Evolutionary conservation across 352 stramenopile genomes (phyloP).

Genomic region (Pythium aphanidermatum): DNA sequence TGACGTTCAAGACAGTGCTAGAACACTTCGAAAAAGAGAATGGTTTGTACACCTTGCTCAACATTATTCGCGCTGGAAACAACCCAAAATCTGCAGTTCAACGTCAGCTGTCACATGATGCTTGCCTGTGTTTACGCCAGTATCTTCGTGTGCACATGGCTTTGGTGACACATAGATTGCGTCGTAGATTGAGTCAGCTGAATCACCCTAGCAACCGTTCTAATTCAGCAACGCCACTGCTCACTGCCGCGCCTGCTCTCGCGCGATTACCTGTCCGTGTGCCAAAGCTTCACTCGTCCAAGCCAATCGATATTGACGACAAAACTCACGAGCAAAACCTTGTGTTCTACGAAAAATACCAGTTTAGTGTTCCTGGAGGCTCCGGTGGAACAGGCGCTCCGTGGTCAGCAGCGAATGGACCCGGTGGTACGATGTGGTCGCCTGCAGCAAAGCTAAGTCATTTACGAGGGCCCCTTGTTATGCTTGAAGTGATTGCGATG

Average conservation of each 20-base stretch:
- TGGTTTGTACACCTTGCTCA: slow-evolving; percentile 78
- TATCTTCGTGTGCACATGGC: slow-evolving; percentile 82
- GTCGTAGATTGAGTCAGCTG: slow-evolving; percentile 51
- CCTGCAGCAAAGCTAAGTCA: slow-evolving; percentile 69
- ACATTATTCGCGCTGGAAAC: slow-evolving; percentile 80
- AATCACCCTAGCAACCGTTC: slow-evolving; percentile 51
- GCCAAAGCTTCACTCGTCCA: slow-evolving; percentile 65
- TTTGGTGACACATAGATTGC: slow-evolving; percentile 59
- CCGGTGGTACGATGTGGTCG: slow-evolving; percentile 59
- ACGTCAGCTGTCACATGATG: slow-evolving; percentile 76
- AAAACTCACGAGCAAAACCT: slow-evolving; percentile 81
- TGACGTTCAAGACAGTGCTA: slow-evolving; percentile 74
- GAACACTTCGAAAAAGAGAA: slow-evolving; percentile 84
- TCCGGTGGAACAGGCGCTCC: slow-evolving; percentile 29
- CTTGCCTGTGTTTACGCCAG: slow-evolving; percentile 75
- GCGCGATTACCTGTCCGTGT: slow-evolving; percentile 61
- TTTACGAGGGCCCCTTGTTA: slow-evolving; percentile 64
- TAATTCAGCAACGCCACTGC: slow-evolving; percentile 25
- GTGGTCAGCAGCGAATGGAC: slow-evolving; percentile 51
- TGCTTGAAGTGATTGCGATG: slow-evolving; percentile 70
- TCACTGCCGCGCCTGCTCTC: slow-evolving; percentile 44
- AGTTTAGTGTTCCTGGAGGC: slow-evolving; percentile 50
- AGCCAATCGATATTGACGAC: slow-evolving; percentile 80
- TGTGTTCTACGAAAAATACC: slow-evolving; percentile 80
- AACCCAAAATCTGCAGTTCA: slow-evolving; percentile 68